A percentile compares a stretch with the other conserved stretches of the same genome.
phyloP scores from a whole-genome alignment of 2,329 filamentous ascomycete genomes.

The Geosmithia flava region DNA sequence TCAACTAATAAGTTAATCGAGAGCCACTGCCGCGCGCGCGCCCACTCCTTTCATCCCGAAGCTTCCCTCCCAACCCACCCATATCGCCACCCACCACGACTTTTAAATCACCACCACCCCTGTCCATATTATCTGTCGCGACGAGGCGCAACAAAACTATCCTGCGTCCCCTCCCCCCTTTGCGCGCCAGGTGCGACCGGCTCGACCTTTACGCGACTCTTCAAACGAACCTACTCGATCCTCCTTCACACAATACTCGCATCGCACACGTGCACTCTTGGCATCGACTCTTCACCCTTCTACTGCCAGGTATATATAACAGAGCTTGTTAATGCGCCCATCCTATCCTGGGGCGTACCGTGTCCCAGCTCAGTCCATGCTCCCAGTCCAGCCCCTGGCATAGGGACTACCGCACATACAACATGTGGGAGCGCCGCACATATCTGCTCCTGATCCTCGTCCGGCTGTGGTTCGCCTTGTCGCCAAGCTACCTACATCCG shows the following conservation, averaged over 20 bases:
- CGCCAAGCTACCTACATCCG: slow-evolving; percentile 91
- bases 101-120: background rate
- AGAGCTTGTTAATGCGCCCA: background rate
- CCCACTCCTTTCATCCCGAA: background rate
- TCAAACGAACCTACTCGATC: no score
- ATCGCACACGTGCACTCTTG: background rate
- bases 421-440: slow-evolving; percentile 74
- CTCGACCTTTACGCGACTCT: no score
- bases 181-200: background rate
- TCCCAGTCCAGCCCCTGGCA: background rate
- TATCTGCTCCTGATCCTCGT: slow-evolving; percentile 78
- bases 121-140: background rate
- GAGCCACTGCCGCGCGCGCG: no score
- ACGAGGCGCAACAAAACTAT: background rate
- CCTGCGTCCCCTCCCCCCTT: no score
- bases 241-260: background rate
- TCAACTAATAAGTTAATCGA: no score
- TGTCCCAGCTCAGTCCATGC: background rate
- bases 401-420: background rate
- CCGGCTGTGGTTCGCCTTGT: slow-evolving; percentile 86
- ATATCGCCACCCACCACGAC: background rate
- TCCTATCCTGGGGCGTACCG: background rate
- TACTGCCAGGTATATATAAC: background rate
- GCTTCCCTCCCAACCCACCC: no score
- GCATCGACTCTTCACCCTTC: background rate